These are phyloP conservation scores for Lycium barbarum DNA, from an alignment of 257 asterid genomes.

Conservation along the genomic window DNA sequence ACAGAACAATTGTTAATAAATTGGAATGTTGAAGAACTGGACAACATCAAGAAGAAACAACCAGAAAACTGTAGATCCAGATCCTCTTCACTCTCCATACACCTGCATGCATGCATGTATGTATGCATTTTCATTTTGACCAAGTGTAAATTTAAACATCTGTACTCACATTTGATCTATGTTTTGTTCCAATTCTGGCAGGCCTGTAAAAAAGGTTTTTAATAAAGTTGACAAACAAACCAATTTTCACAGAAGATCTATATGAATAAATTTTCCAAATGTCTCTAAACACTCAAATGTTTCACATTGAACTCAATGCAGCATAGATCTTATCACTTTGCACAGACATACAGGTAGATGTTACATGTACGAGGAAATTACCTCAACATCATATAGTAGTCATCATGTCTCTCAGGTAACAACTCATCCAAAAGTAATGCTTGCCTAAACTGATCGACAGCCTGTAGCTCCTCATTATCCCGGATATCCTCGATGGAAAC, in stretches of 20 bases:
- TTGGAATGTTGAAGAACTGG: slow-evolving; percentile 33
- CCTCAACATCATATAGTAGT: slow-evolving; percentile 97
- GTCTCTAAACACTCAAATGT: not conserved
- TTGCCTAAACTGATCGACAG: slow-evolving; percentile 90
- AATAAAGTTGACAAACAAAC: slow-evolving; percentile 2
- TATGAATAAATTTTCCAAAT: not conserved
- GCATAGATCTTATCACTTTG: slow-evolving; percentile 13
- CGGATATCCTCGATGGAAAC: slow-evolving; percentile 94
- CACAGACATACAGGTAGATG: slow-evolving; percentile 22
- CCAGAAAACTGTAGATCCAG: not conserved
- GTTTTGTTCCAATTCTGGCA: slow-evolving; percentile 20
- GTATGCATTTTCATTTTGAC: not conserved
- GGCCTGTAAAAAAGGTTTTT: not conserved
- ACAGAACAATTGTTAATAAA: not conserved
- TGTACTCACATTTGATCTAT: slow-evolving; percentile 21
- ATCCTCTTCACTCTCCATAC: slow-evolving; percentile 10
- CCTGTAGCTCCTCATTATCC: slow-evolving; percentile 85
- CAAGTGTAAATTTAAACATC: not conserved
- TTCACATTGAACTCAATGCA: not conserved
- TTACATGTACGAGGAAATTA: slow-evolving; percentile 38
- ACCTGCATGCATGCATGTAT: not conserved
- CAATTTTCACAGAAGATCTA: not conserved
- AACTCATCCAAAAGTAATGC: slow-evolving; percentile 82
- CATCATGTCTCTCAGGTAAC: slow-evolving; percentile 83
- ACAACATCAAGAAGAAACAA: slow-evolving; percentile 28